Percentiles rank a stretch among this genome's conserved stretches.
Evolutionary conservation across 768 basidiomycete genomes (phyloP).

Genomic region (Tricholoma bakamatsutake): DNA sequence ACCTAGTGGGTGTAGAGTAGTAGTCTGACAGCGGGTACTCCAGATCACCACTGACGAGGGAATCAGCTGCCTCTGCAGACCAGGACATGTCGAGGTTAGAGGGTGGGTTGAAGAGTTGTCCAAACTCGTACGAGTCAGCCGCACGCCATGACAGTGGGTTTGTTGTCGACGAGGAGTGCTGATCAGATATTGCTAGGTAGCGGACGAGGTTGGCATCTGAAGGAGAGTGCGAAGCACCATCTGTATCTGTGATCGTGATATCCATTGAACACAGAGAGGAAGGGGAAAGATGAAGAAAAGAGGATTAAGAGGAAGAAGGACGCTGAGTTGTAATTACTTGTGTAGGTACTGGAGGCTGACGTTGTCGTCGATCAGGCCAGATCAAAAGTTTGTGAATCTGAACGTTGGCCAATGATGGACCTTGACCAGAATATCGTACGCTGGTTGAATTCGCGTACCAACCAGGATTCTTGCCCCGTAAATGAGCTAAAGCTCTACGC

Average conservation of each 20-base stretch:
- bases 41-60: not conserved
- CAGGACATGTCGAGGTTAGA: not conserved
- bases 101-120: not conserved
- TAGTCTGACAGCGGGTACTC: not conserved
- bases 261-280: not conserved
- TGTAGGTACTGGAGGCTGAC: not conserved
- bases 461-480: not conserved
- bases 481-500: too few relatives aligned
- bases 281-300: not conserved
- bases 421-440: not conserved
- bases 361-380: not conserved
- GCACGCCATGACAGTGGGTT: not conserved
- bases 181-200: not conserved
- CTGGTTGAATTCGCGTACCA: not conserved
- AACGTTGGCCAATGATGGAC: not conserved
- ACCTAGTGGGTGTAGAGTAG: not conserved
- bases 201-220: not conserved
- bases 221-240: not conserved
- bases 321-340: not conserved
- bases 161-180: not conserved
- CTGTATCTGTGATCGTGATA: not conserved
- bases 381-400: not conserved
- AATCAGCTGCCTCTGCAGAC: not conserved
- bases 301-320: not conserved
- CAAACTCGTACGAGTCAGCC: conserved; percentile 3